A percentile compares a stretch with the other conserved stretches of the same genome.
Evolutionary conservation across 2,329 filamentous ascomycete genomes (phyloP).

Genomic region (Aspergillus latus): DNA sequence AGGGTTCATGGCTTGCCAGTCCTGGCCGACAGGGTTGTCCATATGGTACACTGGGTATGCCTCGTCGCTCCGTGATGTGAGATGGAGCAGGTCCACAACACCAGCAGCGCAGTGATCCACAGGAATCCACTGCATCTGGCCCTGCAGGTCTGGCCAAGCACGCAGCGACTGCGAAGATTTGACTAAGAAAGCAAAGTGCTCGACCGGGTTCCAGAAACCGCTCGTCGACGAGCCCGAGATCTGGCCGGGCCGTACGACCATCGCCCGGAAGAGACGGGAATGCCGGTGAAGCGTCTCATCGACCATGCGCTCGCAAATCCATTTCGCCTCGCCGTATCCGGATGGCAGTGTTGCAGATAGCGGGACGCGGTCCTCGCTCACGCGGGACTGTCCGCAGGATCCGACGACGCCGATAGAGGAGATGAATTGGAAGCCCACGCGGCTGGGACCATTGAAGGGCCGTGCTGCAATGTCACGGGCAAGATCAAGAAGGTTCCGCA

Average conservation of each 20-base stretch:
- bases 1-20: slow-evolving; percentile 40
- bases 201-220: slow-evolving; percentile 57
- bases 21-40: slow-evolving; percentile 47
- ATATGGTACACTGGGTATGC: slow-evolving; percentile 48
- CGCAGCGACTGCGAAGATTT: slow-evolving; percentile 52
- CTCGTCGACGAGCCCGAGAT: slow-evolving; percentile 52
- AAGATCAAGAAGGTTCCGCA: slow-evolving; percentile 49
- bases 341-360: slow-evolving; percentile 40
- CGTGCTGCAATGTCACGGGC: neutral
- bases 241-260: slow-evolving; percentile 51
- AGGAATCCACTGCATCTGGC: slow-evolving; percentile 47
- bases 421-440: slow-evolving; percentile 42
- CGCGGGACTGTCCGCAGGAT: slow-evolving; percentile 28
- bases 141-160: slow-evolving; percentile 44
- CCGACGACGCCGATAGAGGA: slow-evolving; percentile 46
- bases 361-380: slow-evolving; percentile 47
- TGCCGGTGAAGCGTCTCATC: slow-evolving; percentile 48
- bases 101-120: slow-evolving; percentile 45
- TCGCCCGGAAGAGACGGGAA: slow-evolving; percentile 45
- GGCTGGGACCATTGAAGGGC: slow-evolving; percentile 25
- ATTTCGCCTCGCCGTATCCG: slow-evolving; percentile 57
- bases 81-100: slow-evolving; percentile 34
- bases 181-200: slow-evolving; percentile 53
- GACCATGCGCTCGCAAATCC: slow-evolving; percentile 52
- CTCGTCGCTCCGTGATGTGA: neutral